phyloP scores from a whole-genome alignment of 2,329 filamentous ascomycete species.

The Aspergillus tamarii region DNA sequence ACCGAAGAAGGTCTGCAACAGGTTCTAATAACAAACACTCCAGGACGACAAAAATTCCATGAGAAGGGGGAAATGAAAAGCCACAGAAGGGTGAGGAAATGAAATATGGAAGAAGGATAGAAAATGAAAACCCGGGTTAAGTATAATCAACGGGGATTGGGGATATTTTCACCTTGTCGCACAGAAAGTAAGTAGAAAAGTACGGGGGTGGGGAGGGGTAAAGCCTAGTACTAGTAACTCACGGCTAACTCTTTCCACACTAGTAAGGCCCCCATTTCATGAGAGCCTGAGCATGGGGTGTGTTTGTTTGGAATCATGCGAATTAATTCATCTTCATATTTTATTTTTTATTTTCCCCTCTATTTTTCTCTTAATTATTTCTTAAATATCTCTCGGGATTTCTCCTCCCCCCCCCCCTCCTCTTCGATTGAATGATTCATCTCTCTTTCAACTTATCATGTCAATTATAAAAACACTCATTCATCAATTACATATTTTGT shows the following conservation, averaged over 20 bases:
- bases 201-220: constrained; percentile 30
- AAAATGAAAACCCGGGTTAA: constrained; percentile 10
- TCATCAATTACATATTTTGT: not conserved
- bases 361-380: not conserved
- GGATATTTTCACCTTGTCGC: constrained; percentile 1
- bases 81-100: constrained; percentile 10
- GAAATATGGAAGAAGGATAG: constrained; percentile 7
- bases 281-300: not conserved
- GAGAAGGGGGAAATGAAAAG: not conserved
- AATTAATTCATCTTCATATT: not conserved
- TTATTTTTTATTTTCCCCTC: not conserved
- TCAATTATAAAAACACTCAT: not conserved
- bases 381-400: not conserved
- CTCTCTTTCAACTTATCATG: not conserved
- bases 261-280: not conserved
- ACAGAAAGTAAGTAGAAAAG: constrained; percentile 9
- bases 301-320: not conserved
- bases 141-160: constrained; percentile 10
- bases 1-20: not conserved
- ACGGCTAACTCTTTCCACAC: constrained; percentile 5
- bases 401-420: not conserved
- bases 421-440: not conserved
- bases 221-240: constrained; percentile 6
- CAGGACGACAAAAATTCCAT: constrained; percentile 15
- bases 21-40: not conserved